Evolutionary conservation across 2,329 filamentous ascomycete genomes (phyloP), one percentile per base, ranked within the genome.

Genomic region (Trichoderma semiorbis): DNA sequence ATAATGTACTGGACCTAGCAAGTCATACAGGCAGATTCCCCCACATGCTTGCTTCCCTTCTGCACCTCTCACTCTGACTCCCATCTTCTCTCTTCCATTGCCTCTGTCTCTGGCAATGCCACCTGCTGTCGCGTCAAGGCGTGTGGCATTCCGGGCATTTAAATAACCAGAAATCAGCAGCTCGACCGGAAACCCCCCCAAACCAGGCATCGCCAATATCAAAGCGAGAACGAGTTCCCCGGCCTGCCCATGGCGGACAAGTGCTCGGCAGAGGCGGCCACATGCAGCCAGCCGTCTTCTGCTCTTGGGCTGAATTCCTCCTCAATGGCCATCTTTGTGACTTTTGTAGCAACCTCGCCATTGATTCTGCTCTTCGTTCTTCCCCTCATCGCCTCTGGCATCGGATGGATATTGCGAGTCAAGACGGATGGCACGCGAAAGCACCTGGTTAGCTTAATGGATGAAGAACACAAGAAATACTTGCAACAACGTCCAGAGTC

Each of bases 391-490:
- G 87, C 87, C 21, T 77, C 79, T 7, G 75, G 81, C 5, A 75
- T 90, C 26, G 91, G 91, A 74, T 91, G 85, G 83, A 87, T 88
- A 74, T 81, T 93, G 71, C 84, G 84, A 69, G 89, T 86, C 78
- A 90, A 89, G 79, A 91, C 91, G 0, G 87, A 89, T 21, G 89
- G 89, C 70, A 87, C 90, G 66, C 86, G 87, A 61, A 83, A 85
- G 70, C 83, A 88, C 67, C 86, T 93, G 69, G 78, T 91, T 72
- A 80, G 85, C 62, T 80, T 85, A 24, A 86, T 86, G 79, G 80
- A 82, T 16, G 82, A 84, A 18, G 84, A 86, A 58, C 83, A 87
- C 73, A 78, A 78, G 71, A 81, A 79, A 53, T 82, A 78, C 24
- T 68, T 66, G 30, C 79, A 83, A 70, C 76, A 80, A 28, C 80